Conservation (phyloP, 192 early-diverging fungal species). For the Coemansia sp. region DNA sequence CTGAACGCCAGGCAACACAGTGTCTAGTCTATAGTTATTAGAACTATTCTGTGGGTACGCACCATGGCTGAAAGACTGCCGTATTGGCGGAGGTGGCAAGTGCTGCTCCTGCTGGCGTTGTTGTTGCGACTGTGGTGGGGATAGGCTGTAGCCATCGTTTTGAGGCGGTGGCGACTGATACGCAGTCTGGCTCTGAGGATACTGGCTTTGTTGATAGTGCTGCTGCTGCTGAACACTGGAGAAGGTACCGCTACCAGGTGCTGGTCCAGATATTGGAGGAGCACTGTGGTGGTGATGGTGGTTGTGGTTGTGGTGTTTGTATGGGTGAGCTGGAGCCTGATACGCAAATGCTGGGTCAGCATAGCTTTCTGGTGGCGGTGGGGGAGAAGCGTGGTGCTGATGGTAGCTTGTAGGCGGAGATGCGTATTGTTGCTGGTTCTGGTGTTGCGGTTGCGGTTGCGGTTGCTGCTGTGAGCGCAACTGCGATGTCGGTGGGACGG, state of each 20-base stretch:
- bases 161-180: constrained; percentile 4
- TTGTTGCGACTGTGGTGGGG: background rate
- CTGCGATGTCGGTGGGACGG: constrained; percentile 8
- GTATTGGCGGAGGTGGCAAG: background rate
- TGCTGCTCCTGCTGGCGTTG: background rate
- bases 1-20: background rate
- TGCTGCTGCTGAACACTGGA: background rate
- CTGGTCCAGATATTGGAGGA: background rate
- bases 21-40: background rate
- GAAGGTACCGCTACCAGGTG: background rate
- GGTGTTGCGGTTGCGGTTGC: background rate
- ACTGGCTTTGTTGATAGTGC: background rate
- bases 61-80: background rate
- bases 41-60: background rate
- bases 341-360: background rate
- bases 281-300: background rate
- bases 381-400: constrained; percentile 1
- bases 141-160: background rate
- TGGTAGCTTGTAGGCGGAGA: background rate
- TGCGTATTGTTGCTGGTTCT: background rate
- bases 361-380: background rate
- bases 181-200: constrained; percentile 1
- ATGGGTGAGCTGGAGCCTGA: background rate
- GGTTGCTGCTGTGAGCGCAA: constrained; percentile 15
- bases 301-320: background rate